Percentiles rank a stretch among this genome's conserved stretches.
Conservation (phyloP, 768 basidiomycete species). For the Lentinula detonsa region DNA sequence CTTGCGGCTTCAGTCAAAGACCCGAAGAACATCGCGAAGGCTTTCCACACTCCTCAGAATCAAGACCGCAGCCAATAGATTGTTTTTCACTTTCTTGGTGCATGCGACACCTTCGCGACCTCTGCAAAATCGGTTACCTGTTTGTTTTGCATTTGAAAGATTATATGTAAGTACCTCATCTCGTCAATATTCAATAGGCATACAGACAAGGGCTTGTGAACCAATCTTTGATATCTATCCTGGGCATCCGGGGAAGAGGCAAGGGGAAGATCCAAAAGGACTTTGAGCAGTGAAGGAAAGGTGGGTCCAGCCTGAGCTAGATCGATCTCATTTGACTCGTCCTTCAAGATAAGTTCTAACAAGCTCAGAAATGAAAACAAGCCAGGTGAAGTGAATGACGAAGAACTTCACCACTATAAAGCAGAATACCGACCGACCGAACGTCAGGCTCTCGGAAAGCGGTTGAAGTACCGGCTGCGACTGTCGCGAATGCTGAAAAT, state of each 20-base stretch:
- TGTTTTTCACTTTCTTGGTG: no score
- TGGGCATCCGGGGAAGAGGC: no score
- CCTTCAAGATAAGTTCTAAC: constrained; percentile 76
- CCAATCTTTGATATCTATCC: no score
- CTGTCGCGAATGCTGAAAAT: constrained; percentile 53
- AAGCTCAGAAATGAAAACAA: constrained; percentile 8
- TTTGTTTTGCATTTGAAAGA: no score
- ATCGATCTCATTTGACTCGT: constrained; percentile 77
- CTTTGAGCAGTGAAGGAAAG: constrained; percentile 74
- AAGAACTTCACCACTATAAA: constrained; percentile 61
- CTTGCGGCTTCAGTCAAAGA: constrained; percentile 55
- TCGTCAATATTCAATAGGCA: no score
- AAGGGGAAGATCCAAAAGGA: constrained; percentile 54
- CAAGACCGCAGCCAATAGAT: no score
- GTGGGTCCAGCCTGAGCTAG: constrained; percentile 77
- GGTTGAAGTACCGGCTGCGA: constrained; percentile 52
- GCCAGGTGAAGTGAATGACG: neutral
- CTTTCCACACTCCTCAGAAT: no score
- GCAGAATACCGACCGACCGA: constrained; percentile 68
- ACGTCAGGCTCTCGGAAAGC: constrained; percentile 68
- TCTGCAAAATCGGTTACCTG: no score
- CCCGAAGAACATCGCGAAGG: constrained; percentile 37
- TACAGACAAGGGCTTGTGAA: no score
- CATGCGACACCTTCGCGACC: no score
- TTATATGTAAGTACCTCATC: no score